phyloP scores from a whole-genome alignment of 345 rosid species.

The Syzygium aromaticum region DNA sequence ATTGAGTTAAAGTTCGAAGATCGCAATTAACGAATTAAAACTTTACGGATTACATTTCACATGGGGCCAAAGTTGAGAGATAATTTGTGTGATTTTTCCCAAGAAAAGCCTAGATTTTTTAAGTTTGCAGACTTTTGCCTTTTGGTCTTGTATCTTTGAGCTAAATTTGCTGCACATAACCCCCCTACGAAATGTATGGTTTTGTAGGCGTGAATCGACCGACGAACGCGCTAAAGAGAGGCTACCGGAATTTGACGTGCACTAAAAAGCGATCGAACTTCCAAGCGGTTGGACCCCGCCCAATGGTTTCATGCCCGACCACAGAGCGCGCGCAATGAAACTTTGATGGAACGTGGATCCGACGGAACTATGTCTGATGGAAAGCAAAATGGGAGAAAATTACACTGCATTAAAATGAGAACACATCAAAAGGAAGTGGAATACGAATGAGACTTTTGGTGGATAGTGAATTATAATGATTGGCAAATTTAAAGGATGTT shows the following conservation, averaged over 20 bases:
- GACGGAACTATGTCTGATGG: accelerated
- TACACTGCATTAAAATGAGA: accelerated
- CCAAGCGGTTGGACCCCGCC: accelerated
- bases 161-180: background rate
- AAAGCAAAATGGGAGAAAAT: background rate
- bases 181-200: background rate
- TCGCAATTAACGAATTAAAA: accelerated
- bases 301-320: background rate
- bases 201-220: background rate
- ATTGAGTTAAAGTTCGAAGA: accelerated
- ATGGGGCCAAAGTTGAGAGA: too few species aligned
- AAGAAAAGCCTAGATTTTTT: too few species aligned
- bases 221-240: background rate
- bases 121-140: background rate
- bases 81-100: accelerated
- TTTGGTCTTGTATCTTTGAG: background rate
- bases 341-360: too few species aligned
- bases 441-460: background rate
- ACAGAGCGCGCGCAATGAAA: too few species aligned
- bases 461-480: background rate
- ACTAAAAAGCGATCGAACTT: background rate
- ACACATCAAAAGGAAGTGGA: accelerated
- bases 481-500: background rate
- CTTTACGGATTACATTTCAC: accelerated
- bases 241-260: background rate